Evolutionary conservation across 257 asterid genomes (phyloP), one percentile per base, ranked within the genome.

Genomic region (Solanum rostratum): DNA sequence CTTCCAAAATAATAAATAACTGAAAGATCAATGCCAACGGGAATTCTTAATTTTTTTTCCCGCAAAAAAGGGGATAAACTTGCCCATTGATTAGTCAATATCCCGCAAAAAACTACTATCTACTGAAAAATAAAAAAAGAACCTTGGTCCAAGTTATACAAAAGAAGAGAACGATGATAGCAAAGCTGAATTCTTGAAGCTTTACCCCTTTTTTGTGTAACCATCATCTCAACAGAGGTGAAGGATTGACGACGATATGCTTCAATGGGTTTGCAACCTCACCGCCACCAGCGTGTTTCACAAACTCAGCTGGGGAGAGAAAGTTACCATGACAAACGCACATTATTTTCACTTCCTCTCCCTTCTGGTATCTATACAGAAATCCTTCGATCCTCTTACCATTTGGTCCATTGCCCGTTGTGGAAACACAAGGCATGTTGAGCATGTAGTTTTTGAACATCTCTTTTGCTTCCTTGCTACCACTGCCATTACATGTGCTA

Each of bases 261-360:
- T 85, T 92, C 90, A 94, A 62, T 0, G 98, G 98, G 91, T 96
- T 87, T 43, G 83, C 94, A 6, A 94, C 97, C 18, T 92, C 92
- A 1, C 81, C 90, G 2, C 97, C 96, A 0, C 99, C 98, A 1
- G 92, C 99, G 54, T 94, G 98, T 88, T 85, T 88, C 30, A 92
- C 86, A 79, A 96, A 96, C 84, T 94, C 97, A 2, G 97, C 94
- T 4, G 99, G 99, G 2, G 98, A 89, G 16, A 92, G 89, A 41
- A 92, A 94, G 70, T 53, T 65, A 66, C 98, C 98, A 80, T 96
- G 99, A 86, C 99, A 94, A 16, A 94, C 97, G 37, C 98, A 96
- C 11, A 96, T 88, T 22, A 96, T 96, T 53, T 85, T 93, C 60
- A 93, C 94, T n/a, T 90, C 97, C 85, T 94, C 98, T 24, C 96